These are phyloP conservation scores for Quercus wislizeni DNA, from an alignment of 306 rosid species.

Conservation along the genomic window DNA sequence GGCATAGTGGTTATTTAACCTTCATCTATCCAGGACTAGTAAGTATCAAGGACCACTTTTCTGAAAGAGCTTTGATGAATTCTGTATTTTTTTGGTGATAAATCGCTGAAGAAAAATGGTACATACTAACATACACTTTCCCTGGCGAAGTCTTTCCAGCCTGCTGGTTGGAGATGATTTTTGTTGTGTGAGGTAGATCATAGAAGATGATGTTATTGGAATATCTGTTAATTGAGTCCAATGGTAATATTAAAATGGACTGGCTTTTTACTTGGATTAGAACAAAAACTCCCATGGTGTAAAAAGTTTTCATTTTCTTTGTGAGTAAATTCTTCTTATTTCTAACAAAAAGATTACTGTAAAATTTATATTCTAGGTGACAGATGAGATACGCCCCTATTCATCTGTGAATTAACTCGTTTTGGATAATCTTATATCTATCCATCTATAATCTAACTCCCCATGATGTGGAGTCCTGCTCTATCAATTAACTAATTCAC, in stretches of 20 bases:
- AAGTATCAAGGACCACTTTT: background rate
- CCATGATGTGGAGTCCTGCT: constrained; percentile 2
- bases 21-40: background rate
- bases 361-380: background rate
- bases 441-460: background rate
- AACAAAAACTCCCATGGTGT: background rate
- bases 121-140: too few relatives aligned
- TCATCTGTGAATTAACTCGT: background rate
- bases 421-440: background rate
- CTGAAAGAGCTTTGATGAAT: too few relatives aligned
- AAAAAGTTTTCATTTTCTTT: background rate
- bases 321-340: background rate
- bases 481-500: background rate
- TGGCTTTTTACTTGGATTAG: background rate
- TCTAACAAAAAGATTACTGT: background rate
- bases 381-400: background rate
- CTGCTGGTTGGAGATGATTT: too few relatives aligned
- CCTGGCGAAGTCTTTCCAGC: too few relatives aligned
- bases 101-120: too few relatives aligned
- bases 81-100: too few relatives aligned
- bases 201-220: too few relatives aligned
- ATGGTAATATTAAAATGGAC: background rate
- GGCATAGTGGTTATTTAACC: background rate
- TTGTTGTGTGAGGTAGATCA: too few relatives aligned
- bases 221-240: background rate